Percentiles rank a stretch among this genome's conserved stretches.
These are phyloP conservation scores for Dichomitus squalens DNA, from an alignment of 1,284 basidiomycete species.

Conservation along the genomic window DNA sequence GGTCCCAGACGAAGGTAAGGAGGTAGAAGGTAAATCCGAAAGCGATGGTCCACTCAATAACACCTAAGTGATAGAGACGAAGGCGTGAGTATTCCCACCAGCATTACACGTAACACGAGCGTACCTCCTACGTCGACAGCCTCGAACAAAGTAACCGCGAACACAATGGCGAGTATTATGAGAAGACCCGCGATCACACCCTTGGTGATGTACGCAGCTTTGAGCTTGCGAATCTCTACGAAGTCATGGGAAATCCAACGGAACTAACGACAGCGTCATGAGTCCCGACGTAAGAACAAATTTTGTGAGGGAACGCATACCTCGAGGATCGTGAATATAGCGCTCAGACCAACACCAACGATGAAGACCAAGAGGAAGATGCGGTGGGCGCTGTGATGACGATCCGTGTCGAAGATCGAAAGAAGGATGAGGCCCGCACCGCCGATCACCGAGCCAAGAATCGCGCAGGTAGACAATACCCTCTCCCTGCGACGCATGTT, in stretches of 20 bases:
- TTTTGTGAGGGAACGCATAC: conserved; percentile 38
- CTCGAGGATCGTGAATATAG: conserved; percentile 74
- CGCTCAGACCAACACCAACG: conserved; percentile 61
- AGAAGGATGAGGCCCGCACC: conserved; percentile 46
- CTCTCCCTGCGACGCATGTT: conserved; percentile 59
- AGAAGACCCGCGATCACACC: conserved; percentile 57
- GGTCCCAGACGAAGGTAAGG: conserved; percentile 24
- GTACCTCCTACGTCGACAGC: conserved; percentile 53
- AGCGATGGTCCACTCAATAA: conserved; percentile 73
- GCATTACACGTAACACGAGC: conserved; percentile 7
- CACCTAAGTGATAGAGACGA: conserved; percentile 38
- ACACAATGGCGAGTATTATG: conserved; percentile 62
- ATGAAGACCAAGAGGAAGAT: conserved; percentile 64
- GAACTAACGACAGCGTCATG: conserved; percentile 42
- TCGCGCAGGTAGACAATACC: conserved; percentile 55
- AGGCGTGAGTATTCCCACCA: background rate
- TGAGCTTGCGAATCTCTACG: conserved; percentile 45
- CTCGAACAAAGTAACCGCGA: conserved; percentile 53
- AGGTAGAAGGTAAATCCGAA: conserved; percentile 60
- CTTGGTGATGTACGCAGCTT: conserved; percentile 62
- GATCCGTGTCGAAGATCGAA: conserved; percentile 67
- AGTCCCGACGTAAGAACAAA: too few relatives aligned
- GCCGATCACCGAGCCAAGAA: conserved; percentile 62
- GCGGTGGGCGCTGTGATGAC: conserved; percentile 51
- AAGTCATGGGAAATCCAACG: conserved; percentile 66